Conservation (phyloP, 2,329 filamentous ascomycete species). For the Rugonectria rugulosa region DNA sequence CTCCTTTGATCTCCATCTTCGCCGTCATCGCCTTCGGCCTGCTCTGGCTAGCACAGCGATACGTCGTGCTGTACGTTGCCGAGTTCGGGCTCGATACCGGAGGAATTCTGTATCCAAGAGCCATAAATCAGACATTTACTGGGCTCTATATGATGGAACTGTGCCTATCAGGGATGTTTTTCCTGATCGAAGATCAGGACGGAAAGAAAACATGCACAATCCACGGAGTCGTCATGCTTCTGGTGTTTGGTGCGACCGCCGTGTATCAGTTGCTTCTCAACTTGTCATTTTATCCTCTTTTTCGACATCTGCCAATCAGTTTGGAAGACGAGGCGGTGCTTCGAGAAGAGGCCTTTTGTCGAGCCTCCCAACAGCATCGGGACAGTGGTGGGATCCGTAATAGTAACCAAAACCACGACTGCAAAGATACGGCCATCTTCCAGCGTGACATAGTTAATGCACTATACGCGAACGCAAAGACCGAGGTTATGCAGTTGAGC, state of each 20-base stretch:
- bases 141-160: constrained; percentile 96
- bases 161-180: constrained; percentile 88
- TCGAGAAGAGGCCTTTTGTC: constrained; percentile 88
- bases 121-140: constrained; percentile 94
- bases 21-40: constrained; percentile 91
- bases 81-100: constrained; percentile 91
- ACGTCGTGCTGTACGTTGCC: constrained; percentile 94
- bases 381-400: not conserved
- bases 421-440: constrained; percentile 68
- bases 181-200: constrained; percentile 70
- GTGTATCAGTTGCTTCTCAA: constrained; percentile 85
- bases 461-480: constrained; percentile 85
- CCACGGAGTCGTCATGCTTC: constrained; percentile 86
- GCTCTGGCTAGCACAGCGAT: constrained; percentile 93
- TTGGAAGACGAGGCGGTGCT: constrained; percentile 93
- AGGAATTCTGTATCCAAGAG: constrained; percentile 87
- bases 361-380: constrained; percentile 57
- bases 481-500: constrained; percentile 93
- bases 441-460: constrained; percentile 79
- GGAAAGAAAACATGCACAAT: constrained; percentile 67
- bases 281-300: constrained; percentile 81
- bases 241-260: constrained; percentile 73
- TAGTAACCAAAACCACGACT: not conserved
- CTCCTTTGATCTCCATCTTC: constrained; percentile 91
- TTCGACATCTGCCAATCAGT: constrained; percentile 90